A percentile compares a stretch with the other conserved stretches of the same genome.
Evolutionary conservation across 768 basidiomycete genomes (phyloP).

Genomic region (Boletus subparvulus): DNA sequence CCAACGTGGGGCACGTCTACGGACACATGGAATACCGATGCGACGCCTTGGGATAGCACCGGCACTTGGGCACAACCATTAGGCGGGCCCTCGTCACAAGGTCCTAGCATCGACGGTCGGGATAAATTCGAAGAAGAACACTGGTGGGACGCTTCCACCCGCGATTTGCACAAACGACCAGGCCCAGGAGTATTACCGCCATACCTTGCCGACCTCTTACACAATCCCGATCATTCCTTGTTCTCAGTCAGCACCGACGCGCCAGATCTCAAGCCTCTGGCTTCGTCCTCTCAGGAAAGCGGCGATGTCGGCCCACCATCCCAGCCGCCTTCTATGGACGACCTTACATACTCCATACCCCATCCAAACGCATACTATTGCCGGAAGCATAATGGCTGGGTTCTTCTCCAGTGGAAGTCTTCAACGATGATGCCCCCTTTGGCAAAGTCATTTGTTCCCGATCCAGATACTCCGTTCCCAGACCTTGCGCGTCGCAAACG

Average conservation of each 20-base stretch:
- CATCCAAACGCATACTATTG: constrained; percentile 86
- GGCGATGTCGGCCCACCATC: constrained; percentile 13
- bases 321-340: constrained; percentile 53
- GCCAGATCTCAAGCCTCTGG: constrained; percentile 31
- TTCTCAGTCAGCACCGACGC: constrained; percentile 53
- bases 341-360: constrained; percentile 67
- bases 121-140: constrained; percentile 56
- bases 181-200: constrained; percentile 73
- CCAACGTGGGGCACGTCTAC: constrained; percentile 12
- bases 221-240: constrained; percentile 70
- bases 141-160: constrained; percentile 66
- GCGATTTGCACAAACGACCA: constrained; percentile 51
- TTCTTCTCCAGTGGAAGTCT: constrained; percentile 68
- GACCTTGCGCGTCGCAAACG: constrained; percentile 50
- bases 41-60: constrained; percentile 28
- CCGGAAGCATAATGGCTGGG: constrained; percentile 80
- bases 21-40: constrained; percentile 21
- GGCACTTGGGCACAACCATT: constrained; percentile 24
- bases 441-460: constrained; percentile 49
- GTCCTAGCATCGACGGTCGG: constrained; percentile 58
- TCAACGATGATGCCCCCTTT: constrained; percentile 63
- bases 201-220: constrained; percentile 61
- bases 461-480: constrained; percentile 49
- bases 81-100: constrained; percentile 25
- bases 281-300: constrained; percentile 24